phyloP scores from a whole-genome alignment of 2,329 filamentous ascomycete species.

The Cladophialophora yegresii region DNA sequence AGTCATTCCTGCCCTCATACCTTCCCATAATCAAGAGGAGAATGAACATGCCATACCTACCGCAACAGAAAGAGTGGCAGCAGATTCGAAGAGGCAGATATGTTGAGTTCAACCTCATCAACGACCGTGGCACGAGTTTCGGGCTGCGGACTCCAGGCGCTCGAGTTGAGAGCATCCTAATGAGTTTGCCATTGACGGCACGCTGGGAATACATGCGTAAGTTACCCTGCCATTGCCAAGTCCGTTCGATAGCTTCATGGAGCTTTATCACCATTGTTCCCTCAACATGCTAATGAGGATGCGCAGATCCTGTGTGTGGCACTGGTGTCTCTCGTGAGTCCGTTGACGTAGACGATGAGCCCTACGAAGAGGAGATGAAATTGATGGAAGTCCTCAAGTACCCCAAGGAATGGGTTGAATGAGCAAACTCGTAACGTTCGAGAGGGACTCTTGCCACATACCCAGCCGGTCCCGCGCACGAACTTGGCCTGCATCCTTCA shows the following conservation, averaged over 20 bases:
- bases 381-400: constrained; percentile 70
- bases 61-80: constrained; percentile 92
- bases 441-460: not conserved
- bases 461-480: no score
- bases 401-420: constrained; percentile 62
- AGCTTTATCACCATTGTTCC: not conserved
- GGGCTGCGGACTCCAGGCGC: constrained; percentile 90
- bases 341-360: constrained; percentile 43
- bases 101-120: constrained; percentile 97
- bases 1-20: constrained; percentile 87
- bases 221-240: not conserved
- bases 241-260: not conserved
- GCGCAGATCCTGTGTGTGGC: constrained; percentile 41
- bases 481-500: not conserved
- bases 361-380: constrained; percentile 64
- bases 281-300: not conserved
- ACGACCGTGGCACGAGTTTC: constrained; percentile 93
- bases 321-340: constrained; percentile 50
- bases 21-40: constrained; percentile 82
- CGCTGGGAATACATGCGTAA: constrained; percentile 88
- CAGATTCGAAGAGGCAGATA: constrained; percentile 92
- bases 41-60: constrained; percentile 88
- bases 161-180: constrained; percentile 92
- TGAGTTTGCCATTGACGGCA: constrained; percentile 92
- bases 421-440: not conserved